These are phyloP conservation scores for Tylopilus sp. DNA, from an alignment of 1,284 basidiomycete species.

Conservation along the genomic window DNA sequence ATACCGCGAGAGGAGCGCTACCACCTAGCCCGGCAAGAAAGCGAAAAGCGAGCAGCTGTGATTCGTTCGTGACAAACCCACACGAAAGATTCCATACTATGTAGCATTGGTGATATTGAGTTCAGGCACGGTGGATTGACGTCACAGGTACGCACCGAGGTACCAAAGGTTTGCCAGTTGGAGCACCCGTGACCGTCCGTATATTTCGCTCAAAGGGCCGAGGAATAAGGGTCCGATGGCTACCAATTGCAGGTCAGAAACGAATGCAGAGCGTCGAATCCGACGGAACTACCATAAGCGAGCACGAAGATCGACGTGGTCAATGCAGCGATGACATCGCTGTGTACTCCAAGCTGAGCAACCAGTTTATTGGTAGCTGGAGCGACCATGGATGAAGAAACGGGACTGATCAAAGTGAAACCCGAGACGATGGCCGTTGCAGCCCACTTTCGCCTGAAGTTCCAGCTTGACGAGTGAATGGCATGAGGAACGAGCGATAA, in stretches of 20 bases:
- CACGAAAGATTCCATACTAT: conserved; percentile 65
- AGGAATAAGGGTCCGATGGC: conserved; percentile 50
- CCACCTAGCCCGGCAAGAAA: conserved; percentile 64
- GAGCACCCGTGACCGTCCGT: conserved; percentile 44
- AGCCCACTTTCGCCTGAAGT: conserved; percentile 44
- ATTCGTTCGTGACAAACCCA: conserved; percentile 57
- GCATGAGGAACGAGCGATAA: background rate
- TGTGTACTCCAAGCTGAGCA: conserved; percentile 53
- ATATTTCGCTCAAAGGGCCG: conserved; percentile 56
- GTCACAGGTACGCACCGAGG: conserved; percentile 39
- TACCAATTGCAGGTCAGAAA: conserved; percentile 25
- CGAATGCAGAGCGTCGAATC: background rate
- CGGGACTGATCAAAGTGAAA: conserved; percentile 50
- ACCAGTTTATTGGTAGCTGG: conserved; percentile 58
- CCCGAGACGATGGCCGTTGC: conserved; percentile 46
- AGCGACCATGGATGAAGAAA: conserved; percentile 63
- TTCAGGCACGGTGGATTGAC: conserved; percentile 6
- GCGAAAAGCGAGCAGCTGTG: conserved; percentile 61
- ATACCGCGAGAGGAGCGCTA: conserved; percentile 58
- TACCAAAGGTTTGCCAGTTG: conserved; percentile 58
- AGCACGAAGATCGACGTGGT: conserved; percentile 67
- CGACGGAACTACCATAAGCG: conserved; percentile 48
- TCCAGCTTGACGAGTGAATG: conserved; percentile 40
- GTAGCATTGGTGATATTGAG: no score
- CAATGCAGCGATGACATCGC: conserved; percentile 50